Evolutionary conservation across 2,329 filamentous ascomycete genomes (phyloP).

Genomic region (Dichotomopilus funicola): DNA sequence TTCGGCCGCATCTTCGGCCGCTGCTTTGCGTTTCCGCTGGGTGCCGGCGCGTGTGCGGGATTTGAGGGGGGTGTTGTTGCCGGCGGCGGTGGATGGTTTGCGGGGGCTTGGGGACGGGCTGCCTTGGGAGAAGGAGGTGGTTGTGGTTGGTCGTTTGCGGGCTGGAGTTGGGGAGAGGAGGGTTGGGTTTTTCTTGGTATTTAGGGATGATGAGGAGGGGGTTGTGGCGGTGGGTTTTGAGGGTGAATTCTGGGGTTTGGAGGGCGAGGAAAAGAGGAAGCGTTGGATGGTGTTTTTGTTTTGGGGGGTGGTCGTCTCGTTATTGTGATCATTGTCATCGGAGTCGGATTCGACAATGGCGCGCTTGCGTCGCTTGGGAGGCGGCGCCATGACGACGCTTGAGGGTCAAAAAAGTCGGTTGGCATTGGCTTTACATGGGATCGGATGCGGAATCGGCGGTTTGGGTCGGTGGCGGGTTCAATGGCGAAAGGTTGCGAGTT

Average conservation of each 20-base stretch:
- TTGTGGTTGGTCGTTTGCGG: conserved; percentile 28
- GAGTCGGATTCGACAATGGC: conserved; percentile 20
- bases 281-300: conserved; percentile 42
- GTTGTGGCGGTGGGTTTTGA: neutral
- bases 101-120: conserved; percentile 10
- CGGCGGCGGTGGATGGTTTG: conserved; percentile 27
- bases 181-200: neutral
- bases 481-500: neutral
- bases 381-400: conserved; percentile 44
- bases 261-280: conserved; percentile 48
- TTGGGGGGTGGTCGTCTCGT: neutral
- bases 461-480: neutral
- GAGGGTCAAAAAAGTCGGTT: neutral
- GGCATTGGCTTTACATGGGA: conserved; percentile 18
- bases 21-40: conserved; percentile 17
- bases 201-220: too few species aligned
- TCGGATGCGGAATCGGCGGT: neutral
- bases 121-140: conserved; percentile 19
- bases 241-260: conserved; percentile 26
- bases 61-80: conserved; percentile 42
- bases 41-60: conserved; percentile 27
- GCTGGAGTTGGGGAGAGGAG: conserved; percentile 35
- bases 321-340: conserved; percentile 9
- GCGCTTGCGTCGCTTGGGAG: conserved; percentile 38
- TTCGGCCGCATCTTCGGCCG: conserved; percentile 34